Percentiles rank a stretch among this genome's conserved stretches.
These are phyloP conservation scores for Chondrus crispus DNA, from an alignment of 23 red algal species.

Conservation along the genomic window DNA sequence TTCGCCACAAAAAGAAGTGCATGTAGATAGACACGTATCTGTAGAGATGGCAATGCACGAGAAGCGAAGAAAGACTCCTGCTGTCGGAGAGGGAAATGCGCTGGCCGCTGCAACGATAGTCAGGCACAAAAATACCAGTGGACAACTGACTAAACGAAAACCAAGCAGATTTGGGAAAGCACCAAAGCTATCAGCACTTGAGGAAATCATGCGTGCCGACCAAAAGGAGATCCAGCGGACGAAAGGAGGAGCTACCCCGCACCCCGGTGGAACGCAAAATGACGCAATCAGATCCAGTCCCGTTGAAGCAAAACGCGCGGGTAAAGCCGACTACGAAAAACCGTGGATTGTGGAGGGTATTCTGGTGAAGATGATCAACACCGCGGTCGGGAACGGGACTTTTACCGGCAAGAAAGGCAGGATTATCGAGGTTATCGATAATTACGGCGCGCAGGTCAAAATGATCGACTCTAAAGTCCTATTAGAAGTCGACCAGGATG, in stretches of 20 bases:
- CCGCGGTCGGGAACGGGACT: constrained; percentile 4
- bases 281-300: too few species aligned
- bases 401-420: constrained; percentile 44
- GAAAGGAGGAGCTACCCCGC: not conserved
- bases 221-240: not conserved
- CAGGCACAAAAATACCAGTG: not conserved
- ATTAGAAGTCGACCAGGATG: constrained; percentile 65
- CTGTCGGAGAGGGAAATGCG: not conserved
- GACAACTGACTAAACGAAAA: not conserved
- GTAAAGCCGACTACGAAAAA: not conserved
- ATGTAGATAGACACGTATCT: too few species aligned
- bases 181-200: not conserved
- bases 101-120: too few species aligned
- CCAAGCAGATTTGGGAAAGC: not conserved
- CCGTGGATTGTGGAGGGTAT: constrained; percentile 50
- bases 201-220: not conserved
- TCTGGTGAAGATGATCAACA: constrained; percentile 46
- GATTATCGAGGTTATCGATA: constrained; percentile 36
- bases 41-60: not conserved
- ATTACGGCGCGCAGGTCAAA: constrained; percentile 31
- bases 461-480: constrained; percentile 11
- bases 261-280: not conserved
- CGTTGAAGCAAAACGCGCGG: not conserved
- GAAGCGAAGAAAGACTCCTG: not conserved
- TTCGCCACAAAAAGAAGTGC: not conserved